These are phyloP conservation scores for Chrysanthemum seticuspe DNA, from an alignment of 129 eudicot genomes.

Conservation along the genomic window DNA sequence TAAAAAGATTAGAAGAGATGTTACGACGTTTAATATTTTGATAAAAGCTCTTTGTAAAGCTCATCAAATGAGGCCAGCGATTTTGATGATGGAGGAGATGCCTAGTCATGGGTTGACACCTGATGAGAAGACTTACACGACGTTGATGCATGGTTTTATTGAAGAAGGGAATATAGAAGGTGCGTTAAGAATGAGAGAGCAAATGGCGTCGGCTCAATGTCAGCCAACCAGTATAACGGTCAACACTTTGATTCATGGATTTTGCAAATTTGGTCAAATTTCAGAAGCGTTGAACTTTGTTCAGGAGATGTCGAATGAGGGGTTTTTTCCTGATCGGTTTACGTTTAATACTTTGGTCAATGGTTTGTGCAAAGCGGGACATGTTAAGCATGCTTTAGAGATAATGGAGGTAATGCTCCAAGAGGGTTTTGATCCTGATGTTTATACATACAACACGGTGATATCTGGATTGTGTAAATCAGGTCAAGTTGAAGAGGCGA, in stretches of 20 bases:
- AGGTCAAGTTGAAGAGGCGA: slow-evolving; percentile 68
- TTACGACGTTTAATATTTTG: slow-evolving; percentile 79
- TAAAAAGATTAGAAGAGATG: slow-evolving; percentile 56
- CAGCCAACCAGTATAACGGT: slow-evolving; percentile 50
- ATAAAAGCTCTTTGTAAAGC: slow-evolving; percentile 82
- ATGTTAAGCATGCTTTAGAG: slow-evolving; percentile 73
- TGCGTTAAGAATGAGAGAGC: slow-evolving; percentile 74
- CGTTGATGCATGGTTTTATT: slow-evolving; percentile 86
- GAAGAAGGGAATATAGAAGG: slow-evolving; percentile 76
- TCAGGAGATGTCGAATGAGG: slow-evolving; percentile 63
- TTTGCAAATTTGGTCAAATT: slow-evolving; percentile 66
- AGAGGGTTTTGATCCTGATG: slow-evolving; percentile 82
- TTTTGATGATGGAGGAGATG: slow-evolving; percentile 93
- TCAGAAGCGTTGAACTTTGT: slow-evolving; percentile 74
- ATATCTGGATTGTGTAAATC: slow-evolving; percentile 82
- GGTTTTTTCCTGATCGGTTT: slow-evolving; percentile 70
- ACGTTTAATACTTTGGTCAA: slow-evolving; percentile 74
- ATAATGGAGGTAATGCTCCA: slow-evolving; percentile 75
- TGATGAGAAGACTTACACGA: slow-evolving; percentile 81
- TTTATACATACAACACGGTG: slow-evolving; percentile 66
- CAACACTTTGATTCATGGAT: slow-evolving; percentile 78
- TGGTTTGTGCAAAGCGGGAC: slow-evolving; percentile 79
- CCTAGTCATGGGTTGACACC: slow-evolving; percentile 63
- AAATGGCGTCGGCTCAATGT: slow-evolving; percentile 71
- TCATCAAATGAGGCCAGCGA: slow-evolving; percentile 91